Evolutionary conservation across 2,329 filamentous ascomycete species (phyloP), one percentile per base, ranked within the genome.

Genomic region (Venturia oleaginea): DNA sequence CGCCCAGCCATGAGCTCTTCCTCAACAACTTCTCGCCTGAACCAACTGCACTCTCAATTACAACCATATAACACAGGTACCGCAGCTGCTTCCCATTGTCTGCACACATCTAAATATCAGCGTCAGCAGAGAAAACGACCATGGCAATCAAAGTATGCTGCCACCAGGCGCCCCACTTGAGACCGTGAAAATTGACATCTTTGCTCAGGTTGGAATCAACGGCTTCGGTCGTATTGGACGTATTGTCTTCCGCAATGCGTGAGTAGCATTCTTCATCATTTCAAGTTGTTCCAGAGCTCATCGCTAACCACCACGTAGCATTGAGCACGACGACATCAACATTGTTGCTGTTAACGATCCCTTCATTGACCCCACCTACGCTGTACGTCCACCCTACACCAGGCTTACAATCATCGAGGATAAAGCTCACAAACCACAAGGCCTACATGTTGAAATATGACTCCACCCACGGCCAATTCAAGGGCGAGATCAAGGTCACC

Each of bases 401-500:
- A n/a, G 40, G n/a, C 7, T 7, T 43, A 7, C 17, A 6, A 19
- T 51, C 46, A 51, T 3, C 22, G 4, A 24, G 48, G 27, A 32
- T 60, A 46, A 65, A 63, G 68, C 75, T 77, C 67, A 77, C 72
- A 65, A 43, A 34, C 65, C 61, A 48, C 6, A 69, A 96, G 92
- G 91, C 90, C 77, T 97, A 97, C 88, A 97, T 97, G 94, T 89
- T 99, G 83, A 95, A 96, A 86, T 97, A 97, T 80, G 94, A 99
- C 85, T 92, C 90, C 74, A 92, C 90, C 79, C 94, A 99, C 86
- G 94, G 94, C 73, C 78, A 86, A 78, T 99, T 97, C 90, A 95
- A 97, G 85, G 93, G 93, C 73, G 87, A 89, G 67, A 86, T 97
- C 79, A 80, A 87, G 79, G 82, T 89, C 77, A 83, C 86, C 67